Evolutionary conservation across 805 yeast species (phyloP), one percentile per base, ranked within the genome.

Genomic region (Yarrowia keelungensis): DNA sequence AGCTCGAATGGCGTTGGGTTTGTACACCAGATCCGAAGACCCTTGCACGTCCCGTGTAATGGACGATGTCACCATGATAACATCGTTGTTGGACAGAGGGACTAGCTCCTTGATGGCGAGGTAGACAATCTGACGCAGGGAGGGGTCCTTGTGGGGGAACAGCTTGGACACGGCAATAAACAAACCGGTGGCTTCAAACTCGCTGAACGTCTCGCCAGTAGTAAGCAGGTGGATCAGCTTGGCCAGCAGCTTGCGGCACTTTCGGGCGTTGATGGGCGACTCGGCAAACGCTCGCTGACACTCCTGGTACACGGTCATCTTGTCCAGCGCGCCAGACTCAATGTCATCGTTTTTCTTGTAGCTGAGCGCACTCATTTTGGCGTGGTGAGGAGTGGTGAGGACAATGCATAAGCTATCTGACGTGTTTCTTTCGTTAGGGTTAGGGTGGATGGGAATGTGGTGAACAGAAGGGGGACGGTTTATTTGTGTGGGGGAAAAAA

Each of bases 21-120:
- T 92, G 80, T 89, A 92, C 71, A 92, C 82, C 72, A 86, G 82
- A 70, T 91, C 96, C 69, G 76, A 75, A 69, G 94, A 94, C 72
- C 88, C 89, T 80, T 96, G 98, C 68, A 95, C 91, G 80, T 95
- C 99, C 80, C 93, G 93, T 98, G 95, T 95, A 76, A 95, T 93
- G 36, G 97, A 92, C 2, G 97, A 91, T 36, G 99, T 95, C 36
- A 94, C 98, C 98, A 95, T 95, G 79, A 95, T 85, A 69, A 92
- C 92, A 79, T 95, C 98, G 73, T 91, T 91, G 51, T 65, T 65
- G 22, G 97, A 91, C 71, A 89, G 85, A 19, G 88, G 80, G 62
- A 94, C 86, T 71, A 95, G 85, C 79, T 94, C 98, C 81, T 95
- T 95, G 79, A 94, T 92, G 15, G 97, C 94, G 77, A 95, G 83